Evolutionary conservation across 129 eudicot species (phyloP).

Genomic region (Dittrichia graveolens): DNA sequence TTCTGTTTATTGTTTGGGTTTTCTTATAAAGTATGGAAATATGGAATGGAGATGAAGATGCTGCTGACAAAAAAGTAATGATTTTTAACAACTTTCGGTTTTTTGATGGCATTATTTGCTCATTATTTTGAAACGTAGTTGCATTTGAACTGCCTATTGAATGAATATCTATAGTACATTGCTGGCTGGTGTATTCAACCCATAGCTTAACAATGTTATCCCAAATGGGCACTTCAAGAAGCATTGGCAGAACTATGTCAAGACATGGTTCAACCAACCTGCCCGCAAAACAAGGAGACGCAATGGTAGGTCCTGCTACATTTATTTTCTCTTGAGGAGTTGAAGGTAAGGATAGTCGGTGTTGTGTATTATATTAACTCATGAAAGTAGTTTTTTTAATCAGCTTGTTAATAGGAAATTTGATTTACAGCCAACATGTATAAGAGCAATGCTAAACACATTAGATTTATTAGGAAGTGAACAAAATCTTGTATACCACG

Average conservation of each 20-base stretch:
- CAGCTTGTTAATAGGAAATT: background rate
- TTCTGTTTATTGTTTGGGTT: no score
- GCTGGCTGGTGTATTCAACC: no score
- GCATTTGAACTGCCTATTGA: background rate
- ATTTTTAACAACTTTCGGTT: background rate
- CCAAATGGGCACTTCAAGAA: slow-evolving; percentile 72
- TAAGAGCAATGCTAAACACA: no score
- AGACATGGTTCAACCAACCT: slow-evolving; percentile 76
- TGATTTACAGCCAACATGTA: background rate
- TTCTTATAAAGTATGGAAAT: background rate
- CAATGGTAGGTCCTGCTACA: slow-evolving; percentile 26
- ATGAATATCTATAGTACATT: no score
- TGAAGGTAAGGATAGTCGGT: slow-evolving; percentile 41
- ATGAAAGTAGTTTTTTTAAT: background rate
- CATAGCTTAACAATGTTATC: slow-evolving; percentile 77
- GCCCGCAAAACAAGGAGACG: slow-evolving; percentile 68
- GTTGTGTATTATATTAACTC: background rate
- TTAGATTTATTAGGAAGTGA: no score
- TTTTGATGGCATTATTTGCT: background rate
- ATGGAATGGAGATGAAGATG: background rate
- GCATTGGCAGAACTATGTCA: slow-evolving; percentile 78
- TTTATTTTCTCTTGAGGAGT: slow-evolving; percentile 68
- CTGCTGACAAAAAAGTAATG: background rate
- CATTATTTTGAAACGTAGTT: background rate
- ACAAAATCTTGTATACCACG: no score